Evolutionary conservation across 192 early-diverging fungal species (phyloP).

Genomic region (Backusella psychrophila): DNA sequence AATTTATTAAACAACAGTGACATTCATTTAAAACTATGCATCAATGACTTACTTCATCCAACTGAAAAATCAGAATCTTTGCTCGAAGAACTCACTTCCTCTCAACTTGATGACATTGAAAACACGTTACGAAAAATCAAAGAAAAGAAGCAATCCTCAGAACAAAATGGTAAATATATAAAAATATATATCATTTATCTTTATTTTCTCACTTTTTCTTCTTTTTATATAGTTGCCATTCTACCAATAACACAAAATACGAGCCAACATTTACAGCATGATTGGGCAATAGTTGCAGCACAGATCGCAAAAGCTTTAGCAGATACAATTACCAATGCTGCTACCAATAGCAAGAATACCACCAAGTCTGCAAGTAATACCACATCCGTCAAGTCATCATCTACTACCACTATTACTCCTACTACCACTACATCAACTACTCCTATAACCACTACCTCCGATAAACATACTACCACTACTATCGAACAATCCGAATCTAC

Average conservation of each 20-base stretch:
- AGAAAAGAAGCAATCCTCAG: constrained; percentile 17
- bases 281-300: constrained; percentile 17
- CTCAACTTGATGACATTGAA: constrained; percentile 17
- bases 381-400: background rate
- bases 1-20: background rate
- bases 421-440: background rate
- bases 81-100: constrained; percentile 15
- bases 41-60: constrained; percentile 24
- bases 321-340: background rate
- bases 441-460: background rate
- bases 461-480: background rate
- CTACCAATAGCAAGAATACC: background rate
- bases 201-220: background rate
- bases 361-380: background rate
- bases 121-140: constrained; percentile 22
- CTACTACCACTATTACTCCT: background rate
- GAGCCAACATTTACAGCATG: background rate
- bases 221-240: background rate
- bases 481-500: background rate
- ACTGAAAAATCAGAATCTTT: constrained; percentile 22
- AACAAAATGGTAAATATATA: background rate
- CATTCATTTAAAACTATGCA: constrained; percentile 9
- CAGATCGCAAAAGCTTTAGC: constrained; percentile 17
- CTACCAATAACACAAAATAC: background rate
- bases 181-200: background rate